Base-by-base conservation (phyloP, 164 flowering plant species). In the Piper longum region DNA sequence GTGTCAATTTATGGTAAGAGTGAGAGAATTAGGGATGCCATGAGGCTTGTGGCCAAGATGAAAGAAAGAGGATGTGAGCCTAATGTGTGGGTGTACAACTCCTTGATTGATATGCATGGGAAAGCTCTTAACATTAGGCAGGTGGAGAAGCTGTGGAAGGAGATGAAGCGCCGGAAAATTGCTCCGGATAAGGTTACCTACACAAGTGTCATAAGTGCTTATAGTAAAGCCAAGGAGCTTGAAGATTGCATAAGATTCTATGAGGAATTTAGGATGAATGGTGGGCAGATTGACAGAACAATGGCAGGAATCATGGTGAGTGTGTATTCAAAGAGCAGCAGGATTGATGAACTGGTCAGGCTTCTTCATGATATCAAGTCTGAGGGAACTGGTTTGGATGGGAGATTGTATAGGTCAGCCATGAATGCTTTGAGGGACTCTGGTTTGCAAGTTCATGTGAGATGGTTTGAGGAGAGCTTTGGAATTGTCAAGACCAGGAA, bases 291-390 rank as follows among this genome's bases (percentile, higher is more conserved):
- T 4, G 93, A 91, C 64, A 65, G 69, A 66, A 88, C 85, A 0
- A 72, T 91, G 81, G 97, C 83, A 0, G 95, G 91, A 11, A 82
- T 88, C 52, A 88, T 91, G 95, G 89, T 91, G 11, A 85, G 89
- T 1, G 81, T 91, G 39, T 83, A 81, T 71, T 85, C 95, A 0
- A 85, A 83, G 69, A 72, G 52, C 12, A 77, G 76, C 55, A 66
- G 74, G 54, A 63, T 85, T 11, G 83, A 87, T 68, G 82, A 84
- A 64, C 60, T 90, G 73, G 74, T 90, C 62, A 82, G 71, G 78
- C 85, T 90, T 64, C 66, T 90, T 68, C 82, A 75, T 62, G 89
- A 87, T 44, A 75, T 91, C 79, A 83, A 80, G 57, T 58, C 66
- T 1, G 82, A 82, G 61, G 89, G 86, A 43, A 77, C 79, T 4